Evolutionary conservation across 257 asterid species (phyloP).

Genomic region (Scutellaria baicalensis): DNA sequence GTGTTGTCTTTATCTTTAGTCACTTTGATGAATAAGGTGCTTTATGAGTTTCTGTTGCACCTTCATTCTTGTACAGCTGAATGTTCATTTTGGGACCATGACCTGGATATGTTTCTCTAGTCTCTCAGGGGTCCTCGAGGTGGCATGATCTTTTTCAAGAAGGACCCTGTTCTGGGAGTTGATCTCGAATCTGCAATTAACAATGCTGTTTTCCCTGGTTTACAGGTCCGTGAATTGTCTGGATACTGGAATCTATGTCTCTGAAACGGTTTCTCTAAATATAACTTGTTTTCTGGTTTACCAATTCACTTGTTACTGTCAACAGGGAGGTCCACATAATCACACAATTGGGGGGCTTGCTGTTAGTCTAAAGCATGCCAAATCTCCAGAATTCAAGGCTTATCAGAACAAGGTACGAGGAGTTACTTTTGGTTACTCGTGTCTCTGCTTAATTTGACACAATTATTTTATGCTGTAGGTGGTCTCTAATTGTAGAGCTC

Average conservation of each 20-base stretch:
- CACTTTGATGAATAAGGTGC: neutral
- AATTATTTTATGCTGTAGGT: conserved; percentile 33
- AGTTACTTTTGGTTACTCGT: conserved; percentile 1
- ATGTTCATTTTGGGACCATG: neutral
- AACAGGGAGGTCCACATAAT: conserved; percentile 94
- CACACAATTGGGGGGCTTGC: conserved; percentile 94
- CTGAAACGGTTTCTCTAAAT: neutral
- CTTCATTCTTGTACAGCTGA: neutral
- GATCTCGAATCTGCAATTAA: conserved; percentile 84
- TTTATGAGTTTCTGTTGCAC: neutral
- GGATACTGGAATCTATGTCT: neutral
- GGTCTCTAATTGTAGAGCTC: conserved; percentile 83
- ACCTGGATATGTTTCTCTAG: conserved; percentile 36
- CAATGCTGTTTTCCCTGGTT: conserved; percentile 88
- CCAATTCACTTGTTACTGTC: neutral
- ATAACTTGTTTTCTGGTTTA: neutral
- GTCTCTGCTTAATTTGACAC: conserved; percentile 12
- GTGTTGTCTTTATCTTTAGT: neutral
- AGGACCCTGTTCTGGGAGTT: conserved; percentile 75
- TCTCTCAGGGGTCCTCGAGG: conserved; percentile 98
- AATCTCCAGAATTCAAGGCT: conserved; percentile 65
- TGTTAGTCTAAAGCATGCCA: conserved; percentile 73
- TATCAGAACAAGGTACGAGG: conserved; percentile 69
- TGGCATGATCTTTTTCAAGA: conserved; percentile 95
- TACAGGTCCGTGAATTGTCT: conserved; percentile 51